Percentiles rank a stretch among this genome's conserved stretches.
Evolutionary conservation across 1,139 yeast genomes (phyloP).

Genomic region (Suhomyces atakaporum): DNA sequence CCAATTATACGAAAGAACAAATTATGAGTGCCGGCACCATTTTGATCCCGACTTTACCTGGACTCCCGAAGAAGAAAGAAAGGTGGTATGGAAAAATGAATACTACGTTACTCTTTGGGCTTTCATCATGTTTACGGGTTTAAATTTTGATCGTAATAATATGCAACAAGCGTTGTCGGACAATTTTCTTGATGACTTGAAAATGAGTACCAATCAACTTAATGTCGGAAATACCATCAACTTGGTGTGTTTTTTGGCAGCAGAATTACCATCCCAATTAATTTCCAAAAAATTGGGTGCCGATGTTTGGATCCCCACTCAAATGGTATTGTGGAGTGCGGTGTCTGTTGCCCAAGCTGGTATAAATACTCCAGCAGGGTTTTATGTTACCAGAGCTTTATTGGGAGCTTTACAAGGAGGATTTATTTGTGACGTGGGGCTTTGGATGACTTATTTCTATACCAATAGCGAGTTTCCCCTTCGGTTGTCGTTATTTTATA

Average conservation of each 20-base stretch:
- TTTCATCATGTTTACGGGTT: slow-evolving; percentile 32
- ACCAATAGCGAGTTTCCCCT: slow-evolving; percentile 52
- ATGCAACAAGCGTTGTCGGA: slow-evolving; percentile 33
- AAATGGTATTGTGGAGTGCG: slow-evolving; percentile 29
- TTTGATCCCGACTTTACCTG: slow-evolving; percentile 41
- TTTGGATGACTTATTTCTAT: slow-evolving; percentile 60
- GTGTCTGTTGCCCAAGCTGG: slow-evolving; percentile 29
- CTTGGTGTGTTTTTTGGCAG: slow-evolving; percentile 33
- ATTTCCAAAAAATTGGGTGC: slow-evolving; percentile 35
- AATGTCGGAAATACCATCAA: slow-evolving; percentile 35
- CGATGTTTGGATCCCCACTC: slow-evolving; percentile 36
- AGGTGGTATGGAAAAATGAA: slow-evolving; percentile 29
- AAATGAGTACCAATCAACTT: slow-evolving; percentile 31
- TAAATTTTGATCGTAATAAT: slow-evolving; percentile 35
- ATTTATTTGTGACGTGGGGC: slow-evolving; percentile 54
- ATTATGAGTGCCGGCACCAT: slow-evolving; percentile 35
- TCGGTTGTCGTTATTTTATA: slow-evolving; percentile 54
- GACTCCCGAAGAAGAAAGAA: slow-evolving; percentile 37
- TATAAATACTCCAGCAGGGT: slow-evolving; percentile 25
- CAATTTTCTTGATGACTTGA: slow-evolving; percentile 29
- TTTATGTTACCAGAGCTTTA: slow-evolving; percentile 45
- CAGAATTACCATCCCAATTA: slow-evolving; percentile 38
- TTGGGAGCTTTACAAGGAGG: slow-evolving; percentile 58
- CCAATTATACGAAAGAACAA: slow-evolving; percentile 29
- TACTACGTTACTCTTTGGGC: slow-evolving; percentile 35